Conservation (phyloP, 2,329 filamentous ascomycete species). For the Neoscytalidium dimidiatum region DNA sequence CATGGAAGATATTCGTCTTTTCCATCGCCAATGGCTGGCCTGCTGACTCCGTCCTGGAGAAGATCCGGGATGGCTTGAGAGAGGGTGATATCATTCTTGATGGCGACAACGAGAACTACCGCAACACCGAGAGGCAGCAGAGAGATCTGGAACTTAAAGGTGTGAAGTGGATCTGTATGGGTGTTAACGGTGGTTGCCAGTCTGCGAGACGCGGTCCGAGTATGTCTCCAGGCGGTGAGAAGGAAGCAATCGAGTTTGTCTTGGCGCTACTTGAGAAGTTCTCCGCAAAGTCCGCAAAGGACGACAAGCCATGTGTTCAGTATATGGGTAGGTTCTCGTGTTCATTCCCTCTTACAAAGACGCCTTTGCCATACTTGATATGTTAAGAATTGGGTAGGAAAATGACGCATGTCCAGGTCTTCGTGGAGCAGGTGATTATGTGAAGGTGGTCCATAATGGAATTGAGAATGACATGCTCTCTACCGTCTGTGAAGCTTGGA, state of each 20-base stretch:
- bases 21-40: constrained; percentile 41
- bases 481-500: constrained; percentile 59
- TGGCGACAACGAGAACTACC: constrained; percentile 60
- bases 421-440: constrained; percentile 59
- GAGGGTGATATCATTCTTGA: constrained; percentile 61
- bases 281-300: constrained; percentile 52
- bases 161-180: constrained; percentile 58
- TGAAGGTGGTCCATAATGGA: constrained; percentile 66
- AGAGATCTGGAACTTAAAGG: constrained; percentile 49
- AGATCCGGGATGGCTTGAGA: constrained; percentile 44
- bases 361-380: too few species aligned
- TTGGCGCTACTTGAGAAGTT: constrained; percentile 56
- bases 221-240: constrained; percentile 57
- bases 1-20: constrained; percentile 47
- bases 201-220: constrained; percentile 51
- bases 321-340: constrained; percentile 43
- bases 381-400: too few species aligned
- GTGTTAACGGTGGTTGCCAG: constrained; percentile 60
- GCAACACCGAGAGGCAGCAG: constrained; percentile 57
- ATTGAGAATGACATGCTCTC: constrained; percentile 64
- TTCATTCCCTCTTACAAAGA: too few species aligned
- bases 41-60: constrained; percentile 28
- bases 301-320: constrained; percentile 54
- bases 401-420: constrained; percentile 29
- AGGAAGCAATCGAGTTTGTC: constrained; percentile 49